phyloP scores from a whole-genome alignment of 805 yeast species.

The Wickerhamomyces bisporus region DNA sequence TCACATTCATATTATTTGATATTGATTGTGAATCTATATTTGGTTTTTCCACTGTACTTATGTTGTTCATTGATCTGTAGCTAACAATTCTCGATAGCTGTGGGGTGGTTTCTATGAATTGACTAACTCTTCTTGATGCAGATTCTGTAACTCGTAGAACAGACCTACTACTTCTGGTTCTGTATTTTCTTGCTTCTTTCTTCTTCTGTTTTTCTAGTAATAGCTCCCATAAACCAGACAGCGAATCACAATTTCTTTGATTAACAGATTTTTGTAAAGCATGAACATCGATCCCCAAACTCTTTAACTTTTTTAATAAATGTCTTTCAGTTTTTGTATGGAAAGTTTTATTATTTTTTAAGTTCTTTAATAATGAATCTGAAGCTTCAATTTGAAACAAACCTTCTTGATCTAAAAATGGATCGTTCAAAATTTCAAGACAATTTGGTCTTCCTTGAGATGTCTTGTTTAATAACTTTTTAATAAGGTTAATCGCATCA shows the following conservation, averaged over 20 bases:
- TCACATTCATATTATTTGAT: neutral
- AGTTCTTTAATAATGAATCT: conserved; percentile 30
- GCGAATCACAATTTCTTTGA: conserved; percentile 58
- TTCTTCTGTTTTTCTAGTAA: conserved; percentile 44
- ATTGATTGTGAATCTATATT: neutral
- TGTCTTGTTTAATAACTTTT: conserved; percentile 55
- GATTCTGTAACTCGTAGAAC: conserved; percentile 25
- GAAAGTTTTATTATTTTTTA: conserved; percentile 39
- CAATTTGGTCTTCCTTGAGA: conserved; percentile 59
- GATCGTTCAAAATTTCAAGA: conserved; percentile 44
- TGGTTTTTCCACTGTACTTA: neutral
- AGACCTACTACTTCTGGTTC: conserved; percentile 31
- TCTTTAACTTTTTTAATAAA: conserved; percentile 52
- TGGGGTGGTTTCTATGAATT: conserved; percentile 23
- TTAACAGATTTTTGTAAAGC: conserved; percentile 52
- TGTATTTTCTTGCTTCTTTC: conserved; percentile 26
- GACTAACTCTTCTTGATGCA: conserved; percentile 24
- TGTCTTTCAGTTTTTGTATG: conserved; percentile 58
- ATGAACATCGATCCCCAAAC: conserved; percentile 60
- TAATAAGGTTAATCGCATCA: conserved; percentile 47
- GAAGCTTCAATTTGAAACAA: conserved; percentile 34
- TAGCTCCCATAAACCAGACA: conserved; percentile 73
- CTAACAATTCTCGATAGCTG: conserved; percentile 26
- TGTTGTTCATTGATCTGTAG: conserved; percentile 12
- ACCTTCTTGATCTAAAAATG: conserved; percentile 46